These are phyloP conservation scores for Hypoxylon sp. DNA, from an alignment of 2,329 filamentous ascomycete genomes.

Conservation along the genomic window DNA sequence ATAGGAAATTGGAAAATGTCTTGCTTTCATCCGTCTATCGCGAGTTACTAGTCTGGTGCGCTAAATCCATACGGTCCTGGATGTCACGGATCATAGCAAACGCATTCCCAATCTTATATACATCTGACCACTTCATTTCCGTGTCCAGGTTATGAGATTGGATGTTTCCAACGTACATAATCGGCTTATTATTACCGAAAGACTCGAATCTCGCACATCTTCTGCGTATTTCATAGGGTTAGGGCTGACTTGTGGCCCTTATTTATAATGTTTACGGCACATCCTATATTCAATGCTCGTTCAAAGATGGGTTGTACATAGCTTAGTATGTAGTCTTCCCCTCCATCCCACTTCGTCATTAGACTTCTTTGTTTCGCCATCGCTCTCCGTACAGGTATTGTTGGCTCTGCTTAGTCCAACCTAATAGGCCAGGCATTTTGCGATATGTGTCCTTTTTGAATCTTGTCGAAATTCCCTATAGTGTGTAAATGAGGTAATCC, in stretches of 20 bases:
- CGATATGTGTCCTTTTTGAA: slow-evolving; percentile 15
- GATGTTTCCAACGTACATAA: slow-evolving; percentile 9
- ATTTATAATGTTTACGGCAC: too few species aligned
- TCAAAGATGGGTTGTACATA: slow-evolving; percentile 3
- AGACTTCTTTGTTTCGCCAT: slow-evolving; percentile 29
- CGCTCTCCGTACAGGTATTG: slow-evolving; percentile 3
- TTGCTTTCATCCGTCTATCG: slow-evolving; percentile 27
- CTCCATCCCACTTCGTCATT: slow-evolving; percentile 30
- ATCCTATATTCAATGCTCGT: not conserved
- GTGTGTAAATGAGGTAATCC: slow-evolving; percentile 7
- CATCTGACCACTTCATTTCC: slow-evolving; percentile 37
- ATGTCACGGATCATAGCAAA: slow-evolving; percentile 21
- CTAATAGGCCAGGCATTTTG: slow-evolving; percentile 10
- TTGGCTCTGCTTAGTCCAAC: slow-evolving; percentile 2
- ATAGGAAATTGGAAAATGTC: slow-evolving; percentile 27
- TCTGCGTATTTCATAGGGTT: slow-evolving; percentile 2
- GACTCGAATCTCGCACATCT: slow-evolving; percentile 8
- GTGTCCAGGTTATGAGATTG: slow-evolving; percentile 21
- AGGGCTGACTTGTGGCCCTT: slow-evolving; percentile 12
- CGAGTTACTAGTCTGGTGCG: slow-evolving; percentile 4
- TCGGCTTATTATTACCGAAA: slow-evolving; percentile 12
- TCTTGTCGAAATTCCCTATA: not conserved
- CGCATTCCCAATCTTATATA: slow-evolving; percentile 27
- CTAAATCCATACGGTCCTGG: slow-evolving; percentile 15
- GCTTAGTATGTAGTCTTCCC: slow-evolving; percentile 5